A percentile compares a stretch with the other conserved stretches of the same genome.
These are phyloP conservation scores for Fusarium devonianum DNA, from an alignment of 2,329 filamentous ascomycete species.

Conservation along the genomic window DNA sequence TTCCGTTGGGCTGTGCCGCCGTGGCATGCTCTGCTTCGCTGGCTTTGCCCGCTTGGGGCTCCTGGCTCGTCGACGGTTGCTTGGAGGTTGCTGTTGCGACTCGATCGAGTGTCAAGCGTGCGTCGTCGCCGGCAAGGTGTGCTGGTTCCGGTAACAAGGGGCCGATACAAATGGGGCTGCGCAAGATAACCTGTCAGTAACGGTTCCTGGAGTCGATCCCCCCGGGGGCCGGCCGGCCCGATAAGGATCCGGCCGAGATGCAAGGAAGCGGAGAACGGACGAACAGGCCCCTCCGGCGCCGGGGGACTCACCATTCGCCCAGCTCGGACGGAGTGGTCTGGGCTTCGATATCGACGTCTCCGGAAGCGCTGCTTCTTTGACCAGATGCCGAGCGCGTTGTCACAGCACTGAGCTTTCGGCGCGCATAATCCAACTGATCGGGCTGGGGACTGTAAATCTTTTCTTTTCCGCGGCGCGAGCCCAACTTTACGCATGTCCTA, in stretches of 20 bases:
- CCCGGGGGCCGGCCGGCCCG: conserved; percentile 1
- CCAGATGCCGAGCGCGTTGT: conserved; percentile 35
- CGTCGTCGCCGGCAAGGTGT: conserved; percentile 23
- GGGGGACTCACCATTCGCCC: conserved; percentile 40
- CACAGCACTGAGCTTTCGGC: conserved; percentile 43
- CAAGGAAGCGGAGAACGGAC: conserved; percentile 14
- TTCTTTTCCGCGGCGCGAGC: conserved; percentile 15
- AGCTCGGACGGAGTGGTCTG: conserved; percentile 26
- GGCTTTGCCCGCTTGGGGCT: not conserved
- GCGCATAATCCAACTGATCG: conserved; percentile 36
- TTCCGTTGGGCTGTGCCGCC: not conserved
- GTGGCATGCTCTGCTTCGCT: not conserved
- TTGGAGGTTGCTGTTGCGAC: conserved; percentile 22
- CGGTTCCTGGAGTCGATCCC: conserved; percentile 1
- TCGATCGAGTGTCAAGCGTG: conserved; percentile 27
- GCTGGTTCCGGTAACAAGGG: conserved; percentile 42
- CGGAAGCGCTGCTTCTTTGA: conserved; percentile 16
- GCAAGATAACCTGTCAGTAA: conserved; percentile 4
- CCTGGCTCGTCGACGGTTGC: not conserved
- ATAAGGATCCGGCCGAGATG: conserved; percentile 8
- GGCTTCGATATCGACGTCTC: conserved; percentile 30
- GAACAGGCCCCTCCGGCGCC: conserved; percentile 1
- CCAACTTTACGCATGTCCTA: conserved; percentile 32
- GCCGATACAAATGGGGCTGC: conserved; percentile 46
- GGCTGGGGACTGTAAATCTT: conserved; percentile 34